Base-by-base conservation (phyloP, 495 filamentous ascomycete genomes). In the Penicillium turbatum region DNA sequence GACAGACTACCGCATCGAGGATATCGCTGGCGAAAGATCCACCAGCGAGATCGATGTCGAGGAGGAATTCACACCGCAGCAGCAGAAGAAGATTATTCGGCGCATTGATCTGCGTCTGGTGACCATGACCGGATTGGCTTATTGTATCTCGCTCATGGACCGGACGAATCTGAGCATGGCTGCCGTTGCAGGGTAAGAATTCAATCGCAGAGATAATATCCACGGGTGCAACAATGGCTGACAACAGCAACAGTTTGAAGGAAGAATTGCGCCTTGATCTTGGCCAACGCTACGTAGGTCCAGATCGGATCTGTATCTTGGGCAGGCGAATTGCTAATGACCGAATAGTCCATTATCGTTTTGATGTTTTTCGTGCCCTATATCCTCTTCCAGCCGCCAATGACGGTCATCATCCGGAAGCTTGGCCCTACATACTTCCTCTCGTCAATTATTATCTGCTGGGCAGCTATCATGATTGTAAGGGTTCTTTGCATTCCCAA, bases 351-450 rank as follows among this genome's bases (percentile, higher is more conserved):
- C 17, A 75, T 84, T 56, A 68, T 84, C 37, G 75, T 81, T 12
- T 65, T 86, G 27, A 77, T 86, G 57, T 87, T 88, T 72, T 88
- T 86, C 69, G 72, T 82, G 15, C 76, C 84, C 11, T 88, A 88
- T 53, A 66, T 83, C 21, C 30, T 86, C 51, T 84, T 83, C 64
- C 84, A 88, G 57, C 78, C 82, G 3, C 82, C 82, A 0, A 70
- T 76, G 57, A 80, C 83, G 0, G 64, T 86, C 29, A 55, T 86
- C 1, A 73, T 79, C 10, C 77, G 83, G 12, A 83, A 82, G 55
- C 51, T 88, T 17, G 84, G 85, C 0, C 85, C 85, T 0, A 71
- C 82, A 0, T 62, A 71, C 3, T 82, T 83, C 53, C 59, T 88
- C 7, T 61, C 75, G 0, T 55, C 58, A 16, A 84, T 88, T 56